Percentiles rank a stretch among this genome's conserved stretches.
Evolutionary conservation across 108 stramenopile species (phyloP).

Genomic region (Nitzschia palea): DNA sequence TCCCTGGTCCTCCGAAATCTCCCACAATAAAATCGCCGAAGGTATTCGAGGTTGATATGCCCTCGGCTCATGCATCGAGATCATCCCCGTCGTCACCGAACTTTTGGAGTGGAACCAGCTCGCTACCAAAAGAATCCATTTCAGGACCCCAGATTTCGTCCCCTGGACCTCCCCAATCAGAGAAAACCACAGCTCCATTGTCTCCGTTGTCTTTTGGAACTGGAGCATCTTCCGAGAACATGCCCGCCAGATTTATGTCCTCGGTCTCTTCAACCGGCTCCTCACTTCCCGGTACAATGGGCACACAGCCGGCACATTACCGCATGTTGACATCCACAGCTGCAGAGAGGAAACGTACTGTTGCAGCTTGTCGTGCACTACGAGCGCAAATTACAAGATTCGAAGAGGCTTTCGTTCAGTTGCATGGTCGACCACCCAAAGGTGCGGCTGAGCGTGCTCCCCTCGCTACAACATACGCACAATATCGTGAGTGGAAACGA

Average conservation of each 20-base stretch:
- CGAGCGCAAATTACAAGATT: conserved; percentile 86
- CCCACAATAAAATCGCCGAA: conserved; percentile 29
- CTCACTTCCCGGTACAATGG: conserved; percentile 11
- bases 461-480: conserved; percentile 83
- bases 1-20: conserved; percentile 17
- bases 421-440: conserved; percentile 80
- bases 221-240: conserved; percentile 40
- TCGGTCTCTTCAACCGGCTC: conserved; percentile 39
- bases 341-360: conserved; percentile 82
- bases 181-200: conserved; percentile 23
- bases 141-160: conserved; percentile 7
- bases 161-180: conserved; percentile 26
- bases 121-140: conserved; percentile 12
- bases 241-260: conserved; percentile 39
- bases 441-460: conserved; percentile 83
- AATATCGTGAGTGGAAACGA: conserved; percentile 89
- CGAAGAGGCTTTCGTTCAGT: conserved; percentile 78
- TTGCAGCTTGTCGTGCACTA: conserved; percentile 86
- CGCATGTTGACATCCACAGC: conserved; percentile 85
- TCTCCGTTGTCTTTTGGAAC: conserved; percentile 37
- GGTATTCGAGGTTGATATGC: neutral
- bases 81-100: conserved; percentile 12
- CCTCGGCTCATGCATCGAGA: conserved; percentile 2
- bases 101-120: conserved; percentile 1
- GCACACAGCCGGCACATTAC: conserved; percentile 53